Conservation (phyloP, 495 filamentous ascomycete species). For the Darksidea phi region DNA sequence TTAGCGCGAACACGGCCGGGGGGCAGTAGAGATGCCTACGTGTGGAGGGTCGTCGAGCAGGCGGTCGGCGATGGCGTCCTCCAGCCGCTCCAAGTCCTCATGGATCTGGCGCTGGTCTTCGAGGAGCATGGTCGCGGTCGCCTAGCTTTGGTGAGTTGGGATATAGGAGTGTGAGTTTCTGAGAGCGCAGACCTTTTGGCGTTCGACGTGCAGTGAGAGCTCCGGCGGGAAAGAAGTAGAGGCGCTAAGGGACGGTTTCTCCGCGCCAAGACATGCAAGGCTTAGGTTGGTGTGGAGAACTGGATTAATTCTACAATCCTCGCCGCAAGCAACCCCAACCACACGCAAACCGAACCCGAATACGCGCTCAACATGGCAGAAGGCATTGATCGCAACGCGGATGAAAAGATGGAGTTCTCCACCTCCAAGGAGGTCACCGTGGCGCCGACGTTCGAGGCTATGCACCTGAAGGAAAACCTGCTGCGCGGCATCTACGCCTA, state of each 20-base stretch:
- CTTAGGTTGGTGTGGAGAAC: not conserved
- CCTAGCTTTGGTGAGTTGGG: not conserved
- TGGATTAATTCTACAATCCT: not conserved
- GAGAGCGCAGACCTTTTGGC: constrained; percentile 1
- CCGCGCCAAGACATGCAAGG: not conserved
- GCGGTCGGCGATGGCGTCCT: constrained; percentile 89
- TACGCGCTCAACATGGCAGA: constrained; percentile 68
- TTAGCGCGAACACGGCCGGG: not conserved
- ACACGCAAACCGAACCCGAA: not conserved
- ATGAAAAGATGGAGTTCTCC: constrained; percentile 94
- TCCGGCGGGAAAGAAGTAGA: not conserved
- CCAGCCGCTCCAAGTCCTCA: constrained; percentile 91
- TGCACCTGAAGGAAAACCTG: constrained; percentile 92
- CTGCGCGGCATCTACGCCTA: constrained; percentile 98
- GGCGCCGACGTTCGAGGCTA: constrained; percentile 68
- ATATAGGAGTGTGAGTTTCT: not conserved
- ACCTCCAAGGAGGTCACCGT: constrained; percentile 97
- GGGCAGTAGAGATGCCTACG: constrained; percentile 53
- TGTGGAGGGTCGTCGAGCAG: constrained; percentile 83
- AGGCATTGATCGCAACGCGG: constrained; percentile 87
- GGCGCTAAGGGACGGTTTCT: not conserved
- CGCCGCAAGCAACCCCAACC: not conserved
- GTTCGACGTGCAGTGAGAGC: too few species aligned
- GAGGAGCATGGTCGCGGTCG: constrained; percentile 62
- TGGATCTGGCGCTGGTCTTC: constrained; percentile 92